phyloP scores from a whole-genome alignment of 306 rosid genomes.

The Macrotyloma uniflorum region DNA sequence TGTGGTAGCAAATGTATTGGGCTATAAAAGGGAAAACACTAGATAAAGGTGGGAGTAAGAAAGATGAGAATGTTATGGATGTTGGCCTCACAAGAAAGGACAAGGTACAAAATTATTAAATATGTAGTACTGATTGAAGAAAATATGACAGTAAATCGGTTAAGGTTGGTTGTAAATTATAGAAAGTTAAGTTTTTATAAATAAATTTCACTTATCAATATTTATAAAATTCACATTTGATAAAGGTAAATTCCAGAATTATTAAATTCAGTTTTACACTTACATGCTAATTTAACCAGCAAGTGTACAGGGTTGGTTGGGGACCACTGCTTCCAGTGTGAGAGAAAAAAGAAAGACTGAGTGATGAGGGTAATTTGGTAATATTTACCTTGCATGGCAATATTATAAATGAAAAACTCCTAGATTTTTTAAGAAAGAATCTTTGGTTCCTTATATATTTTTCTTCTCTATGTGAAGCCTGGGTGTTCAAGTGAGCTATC shows the following conservation, averaged over 20 bases:
- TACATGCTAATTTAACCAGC: not conserved
- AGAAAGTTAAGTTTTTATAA: not conserved
- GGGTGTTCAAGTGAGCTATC: conserved; percentile 98
- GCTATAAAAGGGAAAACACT: no score
- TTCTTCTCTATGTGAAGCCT: conserved; percentile 64
- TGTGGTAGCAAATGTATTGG: not conserved
- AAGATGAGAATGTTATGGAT: not conserved
- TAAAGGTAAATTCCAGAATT: no score
- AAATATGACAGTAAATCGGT: not conserved
- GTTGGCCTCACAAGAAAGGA: not conserved
- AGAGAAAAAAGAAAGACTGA: not conserved
- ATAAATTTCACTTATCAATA: not conserved
- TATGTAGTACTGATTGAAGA: not conserved
- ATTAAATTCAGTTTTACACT: not conserved
- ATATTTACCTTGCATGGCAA: not conserved
- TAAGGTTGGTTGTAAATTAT: not conserved
- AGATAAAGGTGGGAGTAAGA: not conserved
- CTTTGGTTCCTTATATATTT: conserved; percentile 8
- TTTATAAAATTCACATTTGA: no score
- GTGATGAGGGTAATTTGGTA: not conserved
- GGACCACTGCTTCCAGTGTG: not conserved
- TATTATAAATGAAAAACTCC: not conserved
- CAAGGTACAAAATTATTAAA: no score
- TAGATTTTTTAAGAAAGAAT: not conserved
- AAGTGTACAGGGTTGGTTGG: not conserved